These are phyloP conservation scores for Murraya paniculata DNA, from an alignment of 345 rosid genomes.

Conservation along the genomic window DNA sequence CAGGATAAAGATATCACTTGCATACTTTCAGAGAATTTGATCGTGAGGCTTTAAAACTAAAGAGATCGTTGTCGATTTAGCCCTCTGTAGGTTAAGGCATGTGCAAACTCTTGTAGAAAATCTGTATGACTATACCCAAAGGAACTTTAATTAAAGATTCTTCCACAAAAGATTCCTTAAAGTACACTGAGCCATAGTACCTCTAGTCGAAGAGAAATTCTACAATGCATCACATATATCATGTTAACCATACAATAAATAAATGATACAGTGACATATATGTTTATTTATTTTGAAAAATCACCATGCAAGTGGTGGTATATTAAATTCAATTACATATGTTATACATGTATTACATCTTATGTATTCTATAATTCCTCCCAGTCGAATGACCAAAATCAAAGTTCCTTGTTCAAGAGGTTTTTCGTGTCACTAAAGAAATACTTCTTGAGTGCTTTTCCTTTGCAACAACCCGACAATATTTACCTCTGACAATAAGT, in stretches of 20 bases:
- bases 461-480: slow-evolving; percentile 39
- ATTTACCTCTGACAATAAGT: slow-evolving; percentile 13
- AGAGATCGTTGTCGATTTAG: neutral
- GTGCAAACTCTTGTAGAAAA: neutral
- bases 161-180: neutral
- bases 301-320: too few relatives aligned
- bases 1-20: neutral
- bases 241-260: too few relatives aligned
- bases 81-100: neutral
- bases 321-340: too few relatives aligned
- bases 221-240: too few relatives aligned
- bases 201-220: neutral
- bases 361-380: too few relatives aligned
- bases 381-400: neutral
- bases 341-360: too few relatives aligned
- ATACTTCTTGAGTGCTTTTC: slow-evolving; percentile 42
- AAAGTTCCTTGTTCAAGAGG: slow-evolving; percentile 14
- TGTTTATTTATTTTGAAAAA: too few relatives aligned
- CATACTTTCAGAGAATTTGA: neutral
- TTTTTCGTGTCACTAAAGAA: slow-evolving; percentile 37
- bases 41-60: neutral
- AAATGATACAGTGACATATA: too few relatives aligned
- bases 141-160: neutral
- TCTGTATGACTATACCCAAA: neutral
- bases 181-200: neutral